Conservation (phyloP, 73 alveolate genomes). For the Paramecium octaurelia region DNA sequence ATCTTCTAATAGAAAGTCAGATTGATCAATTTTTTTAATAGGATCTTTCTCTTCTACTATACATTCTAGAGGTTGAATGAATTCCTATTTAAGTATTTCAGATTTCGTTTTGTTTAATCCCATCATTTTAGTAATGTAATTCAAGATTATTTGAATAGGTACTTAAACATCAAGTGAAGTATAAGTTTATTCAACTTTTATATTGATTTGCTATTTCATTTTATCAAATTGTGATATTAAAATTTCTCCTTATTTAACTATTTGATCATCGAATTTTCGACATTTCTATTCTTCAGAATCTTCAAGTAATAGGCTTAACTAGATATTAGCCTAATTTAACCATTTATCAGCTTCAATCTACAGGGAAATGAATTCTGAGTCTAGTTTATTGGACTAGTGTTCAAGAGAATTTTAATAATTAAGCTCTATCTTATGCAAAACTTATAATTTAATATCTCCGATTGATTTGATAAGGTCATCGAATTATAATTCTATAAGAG, state of each 20-base stretch:
- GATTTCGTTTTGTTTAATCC: neutral
- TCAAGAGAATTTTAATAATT: neutral
- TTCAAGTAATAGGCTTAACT: neutral
- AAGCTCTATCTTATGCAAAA: neutral
- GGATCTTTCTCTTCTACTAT: neutral
- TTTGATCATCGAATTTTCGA: neutral
- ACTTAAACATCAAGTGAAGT: neutral
- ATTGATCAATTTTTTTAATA: neutral
- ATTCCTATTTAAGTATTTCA: neutral
- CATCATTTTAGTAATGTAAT: neutral
- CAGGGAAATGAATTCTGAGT: neutral
- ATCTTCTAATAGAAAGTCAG: neutral
- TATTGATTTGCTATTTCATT: neutral
- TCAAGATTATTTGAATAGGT: neutral
- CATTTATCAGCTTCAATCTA: slow-evolving; percentile 17
- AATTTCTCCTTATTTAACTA: neutral
- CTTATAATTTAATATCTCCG: neutral
- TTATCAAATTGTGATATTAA: neutral
- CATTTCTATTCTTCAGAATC: neutral
- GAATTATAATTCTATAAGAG: neutral
- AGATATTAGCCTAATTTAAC: neutral
- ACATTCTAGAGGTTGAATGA: neutral
- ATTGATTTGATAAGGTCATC: neutral
- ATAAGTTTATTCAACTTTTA: neutral
- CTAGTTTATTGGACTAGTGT: neutral